phyloP scores from a whole-genome alignment of 805 yeast genomes.

The Dipodascopsis tothii region DNA sequence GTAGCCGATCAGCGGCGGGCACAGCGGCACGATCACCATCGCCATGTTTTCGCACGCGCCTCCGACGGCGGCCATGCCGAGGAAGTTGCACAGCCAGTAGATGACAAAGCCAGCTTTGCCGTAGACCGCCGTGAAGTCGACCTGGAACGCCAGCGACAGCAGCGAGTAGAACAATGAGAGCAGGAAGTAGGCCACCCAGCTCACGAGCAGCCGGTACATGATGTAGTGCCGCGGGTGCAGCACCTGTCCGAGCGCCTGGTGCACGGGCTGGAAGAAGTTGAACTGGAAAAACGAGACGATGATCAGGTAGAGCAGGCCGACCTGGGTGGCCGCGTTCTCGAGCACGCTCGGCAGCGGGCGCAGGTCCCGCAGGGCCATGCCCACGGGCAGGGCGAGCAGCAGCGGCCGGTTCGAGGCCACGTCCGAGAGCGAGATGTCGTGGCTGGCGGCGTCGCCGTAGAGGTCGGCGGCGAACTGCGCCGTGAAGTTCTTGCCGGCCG shows the following conservation, averaged over 20 bases:
- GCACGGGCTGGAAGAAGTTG: constrained; percentile 49
- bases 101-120: constrained; percentile 67
- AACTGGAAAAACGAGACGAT: constrained; percentile 68
- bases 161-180: constrained; percentile 52
- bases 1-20: constrained; percentile 61
- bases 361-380: constrained; percentile 38
- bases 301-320: constrained; percentile 65
- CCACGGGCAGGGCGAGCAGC: constrained; percentile 33
- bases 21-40: constrained; percentile 41
- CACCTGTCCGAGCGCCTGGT: constrained; percentile 42
- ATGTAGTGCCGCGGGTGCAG: constrained; percentile 42
- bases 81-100: constrained; percentile 60
- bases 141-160: constrained; percentile 62
- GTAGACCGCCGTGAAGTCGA: constrained; percentile 50
- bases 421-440: constrained; percentile 25
- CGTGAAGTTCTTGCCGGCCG: constrained; percentile 33
- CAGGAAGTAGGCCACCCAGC: constrained; percentile 49
- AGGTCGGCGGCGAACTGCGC: constrained; percentile 22
- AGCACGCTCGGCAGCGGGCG: constrained; percentile 47
- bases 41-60: constrained; percentile 63
- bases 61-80: constrained; percentile 72
- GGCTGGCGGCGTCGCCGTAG: constrained; percentile 29
- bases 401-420: constrained; percentile 26
- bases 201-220: constrained; percentile 44
- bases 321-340: constrained; percentile 59